Evolutionary conservation across 139 green algal genomes (phyloP).

Genomic region (Dunaliella primolecta): DNA sequence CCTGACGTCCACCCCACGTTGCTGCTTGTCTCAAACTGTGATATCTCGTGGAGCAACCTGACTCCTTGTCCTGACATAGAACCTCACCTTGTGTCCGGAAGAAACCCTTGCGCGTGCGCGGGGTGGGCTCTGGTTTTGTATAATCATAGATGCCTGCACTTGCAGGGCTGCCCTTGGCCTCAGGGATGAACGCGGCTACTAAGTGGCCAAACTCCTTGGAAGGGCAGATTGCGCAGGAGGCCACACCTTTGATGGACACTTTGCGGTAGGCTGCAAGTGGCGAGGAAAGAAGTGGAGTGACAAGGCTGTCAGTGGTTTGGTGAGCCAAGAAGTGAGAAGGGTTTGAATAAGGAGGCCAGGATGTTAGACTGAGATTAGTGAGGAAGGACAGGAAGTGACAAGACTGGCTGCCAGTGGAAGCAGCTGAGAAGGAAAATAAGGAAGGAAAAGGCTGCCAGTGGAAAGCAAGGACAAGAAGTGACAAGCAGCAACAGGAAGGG

Average conservation of each 20-base stretch:
- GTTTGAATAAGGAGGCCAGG: neutral
- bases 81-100: conserved; percentile 47
- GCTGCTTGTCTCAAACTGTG: too few species aligned
- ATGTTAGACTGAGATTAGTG: neutral
- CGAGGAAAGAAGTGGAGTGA: neutral
- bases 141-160: neutral
- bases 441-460: too few species aligned
- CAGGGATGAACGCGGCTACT: conserved; percentile 59
- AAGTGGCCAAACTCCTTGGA: conserved; percentile 8
- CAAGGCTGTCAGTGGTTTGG: neutral
- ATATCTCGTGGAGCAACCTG: too few species aligned
- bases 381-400: too few species aligned
- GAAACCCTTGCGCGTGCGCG: conserved; percentile 45
- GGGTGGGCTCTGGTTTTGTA: conserved; percentile 9
- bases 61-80: too few species aligned
- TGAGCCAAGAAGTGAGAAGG: neutral
- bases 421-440: neutral
- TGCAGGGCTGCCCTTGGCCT: conserved; percentile 72
- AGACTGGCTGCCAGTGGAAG: neutral
- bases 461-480: too few species aligned
- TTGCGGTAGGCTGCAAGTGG: conserved; percentile 42
- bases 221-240: conserved; percentile 51
- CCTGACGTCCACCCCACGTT: too few species aligned
- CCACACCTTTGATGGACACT: conserved; percentile 67
- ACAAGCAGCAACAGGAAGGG: too few species aligned